These are phyloP conservation scores for Aspergillus cristatus DNA, from an alignment of 495 filamentous ascomycete species.

Conservation along the genomic window DNA sequence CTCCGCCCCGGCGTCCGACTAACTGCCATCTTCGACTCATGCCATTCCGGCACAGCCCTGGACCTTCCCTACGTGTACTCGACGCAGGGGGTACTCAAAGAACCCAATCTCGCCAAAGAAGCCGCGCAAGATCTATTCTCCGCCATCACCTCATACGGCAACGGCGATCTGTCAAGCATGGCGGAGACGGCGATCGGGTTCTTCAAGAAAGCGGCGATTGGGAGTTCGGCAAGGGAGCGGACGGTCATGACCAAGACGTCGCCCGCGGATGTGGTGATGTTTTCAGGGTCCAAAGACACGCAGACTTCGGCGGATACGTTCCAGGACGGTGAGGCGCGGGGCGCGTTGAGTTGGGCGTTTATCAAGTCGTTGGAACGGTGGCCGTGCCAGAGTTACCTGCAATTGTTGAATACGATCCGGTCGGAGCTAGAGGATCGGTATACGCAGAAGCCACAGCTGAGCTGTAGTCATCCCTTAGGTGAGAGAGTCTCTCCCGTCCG, in stretches of 20 bases:
- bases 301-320: constrained; percentile 60
- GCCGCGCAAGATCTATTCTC: constrained; percentile 85
- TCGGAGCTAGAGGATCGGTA: constrained; percentile 87
- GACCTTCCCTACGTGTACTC: constrained; percentile 97
- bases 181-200: constrained; percentile 73
- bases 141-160: constrained; percentile 77
- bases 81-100: constrained; percentile 89
- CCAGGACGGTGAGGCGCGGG: constrained; percentile 72
- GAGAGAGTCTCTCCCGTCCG: constrained; percentile 26
- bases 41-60: constrained; percentile 91
- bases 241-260: constrained; percentile 84
- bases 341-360: constrained; percentile 96
- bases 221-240: constrained; percentile 67
- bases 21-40: constrained; percentile 97
- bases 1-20: constrained; percentile 80
- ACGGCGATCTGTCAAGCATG: constrained; percentile 76
- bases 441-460: constrained; percentile 92
- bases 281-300: constrained; percentile 90
- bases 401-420: constrained; percentile 87
- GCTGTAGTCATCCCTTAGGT: constrained; percentile 95
- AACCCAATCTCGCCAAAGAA: constrained; percentile 95
- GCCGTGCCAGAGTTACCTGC: constrained; percentile 92
- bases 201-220: constrained; percentile 82
- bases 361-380: constrained; percentile 87
- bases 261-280: constrained; percentile 94